Base-by-base conservation (phyloP, 805 yeast species). In the Monosporozyma aquatica region DNA sequence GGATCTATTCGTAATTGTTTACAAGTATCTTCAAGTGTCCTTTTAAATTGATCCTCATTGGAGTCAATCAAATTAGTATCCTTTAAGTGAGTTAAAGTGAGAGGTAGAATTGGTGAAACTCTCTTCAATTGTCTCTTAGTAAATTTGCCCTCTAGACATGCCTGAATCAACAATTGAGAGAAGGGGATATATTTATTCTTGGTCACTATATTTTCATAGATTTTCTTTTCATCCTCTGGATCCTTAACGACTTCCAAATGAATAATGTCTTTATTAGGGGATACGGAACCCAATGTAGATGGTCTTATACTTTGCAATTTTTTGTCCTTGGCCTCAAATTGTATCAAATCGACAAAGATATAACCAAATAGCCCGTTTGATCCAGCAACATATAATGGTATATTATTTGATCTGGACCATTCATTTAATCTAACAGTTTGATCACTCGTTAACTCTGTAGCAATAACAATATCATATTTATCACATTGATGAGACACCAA, bases 341-440 rank as follows among this genome's bases (percentile, higher is more conserved):
- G 59, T 9, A 86, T 74, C 46, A 90, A 68, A 61, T 92, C 99
- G 3, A 78, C 77, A 56, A 89, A 81, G 1, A 86, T 72, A 54
- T 76, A 84, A 1, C 95, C 95, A 58, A 74, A 87, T 56, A 89
- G 65, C 0, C 98, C 99, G 59, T 82, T 82, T 2, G 78, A 56
- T 0, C 80, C 81, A 1, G 84, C 65, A 13, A 75, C 70, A 57
- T 83, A 87, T 24, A 92, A 68, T 3, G 95, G 85, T 15, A 80
- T 71, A 23, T 68, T 67, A 15, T 70, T 63, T 2, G 53, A 40
- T 50, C 97, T 73, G 6, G 89, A 71, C 26, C 71, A 59, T 0
- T 50, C 52, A 55, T 87, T 85, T 35, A 92, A 50, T 4, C 54
- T 47, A 3, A 64, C 44, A 7, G 80, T 63, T 32, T 75, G 70